These are phyloP conservation scores for Skeletonema tropicum DNA, from an alignment of 108 stramenopile genomes.

Conservation along the genomic window DNA sequence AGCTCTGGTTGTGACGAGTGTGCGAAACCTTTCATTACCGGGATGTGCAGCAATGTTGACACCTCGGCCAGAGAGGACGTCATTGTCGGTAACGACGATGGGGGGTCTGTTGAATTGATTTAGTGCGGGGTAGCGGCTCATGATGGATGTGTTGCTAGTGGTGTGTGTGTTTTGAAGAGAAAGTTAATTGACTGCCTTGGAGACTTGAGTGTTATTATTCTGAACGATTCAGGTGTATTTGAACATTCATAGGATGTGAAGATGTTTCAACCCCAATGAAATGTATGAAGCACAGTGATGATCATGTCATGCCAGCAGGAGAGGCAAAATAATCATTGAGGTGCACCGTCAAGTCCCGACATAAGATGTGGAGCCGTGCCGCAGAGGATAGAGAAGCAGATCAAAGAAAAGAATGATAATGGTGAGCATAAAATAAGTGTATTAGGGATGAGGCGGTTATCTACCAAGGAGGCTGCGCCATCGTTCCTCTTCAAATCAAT, in stretches of 20 bases:
- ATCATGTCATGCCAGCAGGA: too few species aligned
- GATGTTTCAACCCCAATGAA: too few species aligned
- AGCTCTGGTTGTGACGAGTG: constrained; percentile 62
- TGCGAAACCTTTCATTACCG: constrained; percentile 81
- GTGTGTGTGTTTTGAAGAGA: not conserved
- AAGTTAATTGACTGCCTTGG: not conserved
- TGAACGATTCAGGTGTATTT: not conserved
- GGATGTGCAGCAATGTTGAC: constrained; percentile 81
- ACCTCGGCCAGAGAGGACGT: constrained; percentile 79
- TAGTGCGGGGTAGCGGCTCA: constrained; percentile 3
- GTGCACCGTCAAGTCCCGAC: too few species aligned
- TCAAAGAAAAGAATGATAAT: not conserved
- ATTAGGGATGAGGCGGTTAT: too few species aligned
- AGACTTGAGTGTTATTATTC: not conserved
- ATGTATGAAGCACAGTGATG: too few species aligned
- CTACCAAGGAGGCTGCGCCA: too few species aligned
- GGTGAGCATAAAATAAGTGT: not conserved
- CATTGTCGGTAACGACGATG: constrained; percentile 68
- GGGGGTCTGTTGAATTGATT: constrained; percentile 32
- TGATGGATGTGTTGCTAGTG: constrained; percentile 1
- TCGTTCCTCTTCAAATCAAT: not conserved
- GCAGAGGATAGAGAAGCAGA: not conserved
- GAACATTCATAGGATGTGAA: too few species aligned
- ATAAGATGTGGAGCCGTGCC: not conserved
- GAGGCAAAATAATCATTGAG: too few species aligned